Percentiles rank a stretch among this genome's conserved stretches.
Evolutionary conservation across 2,329 filamentous ascomycete genomes (phyloP).

Genomic region (Penicillium sp.): DNA sequence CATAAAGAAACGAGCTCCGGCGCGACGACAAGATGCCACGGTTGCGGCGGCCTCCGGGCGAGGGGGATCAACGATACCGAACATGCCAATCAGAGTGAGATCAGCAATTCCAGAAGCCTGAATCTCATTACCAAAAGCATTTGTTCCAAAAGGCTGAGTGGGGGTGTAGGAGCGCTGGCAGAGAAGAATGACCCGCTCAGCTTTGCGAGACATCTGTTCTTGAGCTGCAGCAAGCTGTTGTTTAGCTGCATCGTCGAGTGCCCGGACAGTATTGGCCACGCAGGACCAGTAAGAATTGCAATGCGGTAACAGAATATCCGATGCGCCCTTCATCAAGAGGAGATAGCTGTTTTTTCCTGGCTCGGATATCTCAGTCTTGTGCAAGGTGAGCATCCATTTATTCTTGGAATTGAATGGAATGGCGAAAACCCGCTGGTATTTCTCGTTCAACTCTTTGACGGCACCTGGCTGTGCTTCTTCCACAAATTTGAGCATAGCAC

Average conservation of each 20-base stretch:
- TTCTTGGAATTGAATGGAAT: conserved; percentile 11
- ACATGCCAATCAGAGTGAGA: conserved; percentile 50
- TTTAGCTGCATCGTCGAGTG: background rate
- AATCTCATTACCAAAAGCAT: background rate
- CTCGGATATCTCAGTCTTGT: too few species aligned
- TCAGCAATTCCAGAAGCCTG: conserved; percentile 60
- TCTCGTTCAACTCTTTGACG: background rate
- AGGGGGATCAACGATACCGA: conserved; percentile 71
- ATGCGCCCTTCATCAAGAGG: conserved; percentile 7
- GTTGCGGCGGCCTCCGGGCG: conserved; percentile 65
- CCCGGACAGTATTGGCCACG: background rate
- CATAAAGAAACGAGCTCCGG: conserved; percentile 69
- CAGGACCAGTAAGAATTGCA: conserved; percentile 52
- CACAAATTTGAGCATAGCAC: background rate
- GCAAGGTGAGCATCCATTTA: conserved; percentile 7
- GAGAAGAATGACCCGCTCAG: conserved; percentile 1
- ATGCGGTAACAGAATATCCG: conserved; percentile 46
- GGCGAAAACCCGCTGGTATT: conserved; percentile 7
- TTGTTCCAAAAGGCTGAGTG: background rate
- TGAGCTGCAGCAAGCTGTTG: background rate
- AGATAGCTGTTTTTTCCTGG: too few species aligned
- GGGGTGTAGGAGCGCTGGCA: conserved; percentile 4
- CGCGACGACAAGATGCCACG: conserved; percentile 64
- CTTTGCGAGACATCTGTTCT: background rate
- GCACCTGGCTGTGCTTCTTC: conserved; percentile 4